Conservation (phyloP, 2,329 filamentous ascomycete species). For the Arthroderma sp. region DNA sequence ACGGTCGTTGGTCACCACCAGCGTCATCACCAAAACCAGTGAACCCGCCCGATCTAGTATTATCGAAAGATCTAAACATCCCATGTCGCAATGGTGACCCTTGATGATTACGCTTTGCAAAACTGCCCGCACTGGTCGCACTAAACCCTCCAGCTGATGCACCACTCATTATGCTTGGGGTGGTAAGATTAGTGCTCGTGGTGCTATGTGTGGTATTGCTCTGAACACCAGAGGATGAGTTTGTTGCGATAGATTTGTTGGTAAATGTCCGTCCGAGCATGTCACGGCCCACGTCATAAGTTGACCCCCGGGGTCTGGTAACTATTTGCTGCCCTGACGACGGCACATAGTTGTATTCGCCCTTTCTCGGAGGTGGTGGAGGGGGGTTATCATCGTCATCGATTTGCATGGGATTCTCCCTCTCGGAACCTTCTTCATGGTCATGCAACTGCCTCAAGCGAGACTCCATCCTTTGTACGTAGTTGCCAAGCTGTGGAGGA, state of each 20-base stretch:
- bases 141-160: conserved; percentile 82
- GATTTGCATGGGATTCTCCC: conserved; percentile 38
- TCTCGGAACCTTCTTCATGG: conserved; percentile 30
- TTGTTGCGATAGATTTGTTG: conserved; percentile 75
- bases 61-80: background rate
- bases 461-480: conserved; percentile 85
- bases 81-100: background rate
- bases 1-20: conserved; percentile 27
- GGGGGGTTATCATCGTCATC: conserved; percentile 42
- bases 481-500: conserved; percentile 65
- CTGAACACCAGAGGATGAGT: conserved; percentile 59
- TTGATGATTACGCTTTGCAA: conserved; percentile 52
- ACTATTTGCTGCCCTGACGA: conserved; percentile 29
- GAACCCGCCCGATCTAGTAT: conserved; percentile 37
- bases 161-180: conserved; percentile 86
- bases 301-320: conserved; percentile 36
- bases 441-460: conserved; percentile 60
- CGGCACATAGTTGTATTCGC: conserved; percentile 24
- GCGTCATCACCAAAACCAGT: conserved; percentile 27
- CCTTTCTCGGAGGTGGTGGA: conserved; percentile 50
- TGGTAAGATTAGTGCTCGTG: conserved; percentile 63
- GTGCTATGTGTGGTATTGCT: conserved; percentile 54
- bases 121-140: conserved; percentile 86
- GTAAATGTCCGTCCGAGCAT: conserved; percentile 69
- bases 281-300: conserved; percentile 58